Evolutionary conservation across 495 filamentous ascomycete genomes (phyloP).

Genomic region (Penicillium daleae): DNA sequence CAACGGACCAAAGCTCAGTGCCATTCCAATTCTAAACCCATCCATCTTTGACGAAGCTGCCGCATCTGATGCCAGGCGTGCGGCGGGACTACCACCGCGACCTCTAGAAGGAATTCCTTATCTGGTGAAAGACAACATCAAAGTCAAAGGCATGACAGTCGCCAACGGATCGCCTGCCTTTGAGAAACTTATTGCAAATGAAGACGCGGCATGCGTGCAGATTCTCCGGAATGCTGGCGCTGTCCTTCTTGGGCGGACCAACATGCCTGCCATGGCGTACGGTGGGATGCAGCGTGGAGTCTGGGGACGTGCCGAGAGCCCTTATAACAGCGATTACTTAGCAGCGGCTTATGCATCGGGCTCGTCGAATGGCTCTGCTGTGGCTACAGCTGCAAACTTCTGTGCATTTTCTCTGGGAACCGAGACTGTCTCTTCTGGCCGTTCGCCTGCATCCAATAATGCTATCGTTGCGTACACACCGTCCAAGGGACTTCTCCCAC

Average conservation of each 20-base stretch:
- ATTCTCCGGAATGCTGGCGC: slow-evolving; percentile 65
- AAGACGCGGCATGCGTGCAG: slow-evolving; percentile 64
- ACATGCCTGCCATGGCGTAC: slow-evolving; percentile 49
- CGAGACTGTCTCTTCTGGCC: slow-evolving; percentile 45
- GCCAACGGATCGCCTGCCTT: slow-evolving; percentile 57
- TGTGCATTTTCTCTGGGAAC: slow-evolving; percentile 44
- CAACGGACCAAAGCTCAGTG: slow-evolving; percentile 35
- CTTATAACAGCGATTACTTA: slow-evolving; percentile 37
- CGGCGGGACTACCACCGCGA: slow-evolving; percentile 36
- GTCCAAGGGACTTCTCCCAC: slow-evolving; percentile 39
- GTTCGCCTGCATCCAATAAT: slow-evolving; percentile 44
- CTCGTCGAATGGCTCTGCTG: slow-evolving; percentile 44
- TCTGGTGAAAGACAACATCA: slow-evolving; percentile 73
- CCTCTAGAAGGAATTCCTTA: slow-evolving; percentile 74
- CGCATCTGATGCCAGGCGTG: slow-evolving; percentile 37
- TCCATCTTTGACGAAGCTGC: slow-evolving; percentile 36
- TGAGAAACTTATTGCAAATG: slow-evolving; percentile 61
- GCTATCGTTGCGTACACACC: slow-evolving; percentile 44
- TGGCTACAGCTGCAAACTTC: slow-evolving; percentile 40
- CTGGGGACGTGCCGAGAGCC: slow-evolving; percentile 43
- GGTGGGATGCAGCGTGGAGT: slow-evolving; percentile 47
- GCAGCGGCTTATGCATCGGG: slow-evolving; percentile 43
- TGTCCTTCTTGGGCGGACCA: slow-evolving; percentile 60
- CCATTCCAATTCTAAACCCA: slow-evolving; percentile 38
- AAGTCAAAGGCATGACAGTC: slow-evolving; percentile 68